phyloP scores from a whole-genome alignment of 78 protist genomes.

The Dictyostelium capitatum region DNA sequence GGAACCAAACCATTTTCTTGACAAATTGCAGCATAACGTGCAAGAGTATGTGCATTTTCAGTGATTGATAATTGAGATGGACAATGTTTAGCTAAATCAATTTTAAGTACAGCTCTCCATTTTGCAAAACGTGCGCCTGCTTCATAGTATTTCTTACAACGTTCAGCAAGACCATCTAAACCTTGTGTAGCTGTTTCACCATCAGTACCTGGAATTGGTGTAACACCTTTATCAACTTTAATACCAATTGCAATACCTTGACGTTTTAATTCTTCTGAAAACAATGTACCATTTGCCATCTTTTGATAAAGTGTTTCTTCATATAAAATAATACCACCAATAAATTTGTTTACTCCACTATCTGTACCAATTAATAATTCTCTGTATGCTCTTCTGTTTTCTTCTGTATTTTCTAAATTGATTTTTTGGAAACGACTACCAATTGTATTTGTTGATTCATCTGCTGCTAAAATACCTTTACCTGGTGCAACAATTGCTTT shows the following conservation, averaged over 20 bases:
- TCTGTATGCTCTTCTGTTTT: conserved; percentile 95
- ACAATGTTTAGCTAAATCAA: conserved; percentile 81
- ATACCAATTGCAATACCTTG: conserved; percentile 93
- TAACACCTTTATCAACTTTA: conserved; percentile 92
- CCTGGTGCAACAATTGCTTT: conserved; percentile 90
- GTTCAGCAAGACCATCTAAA: conserved; percentile 91
- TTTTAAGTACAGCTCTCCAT: conserved; percentile 93
- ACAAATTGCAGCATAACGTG: conserved; percentile 95
- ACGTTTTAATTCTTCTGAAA: conserved; percentile 83
- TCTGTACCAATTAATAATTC: conserved; percentile 91
- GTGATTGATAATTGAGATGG: conserved; percentile 90
- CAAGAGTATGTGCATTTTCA: conserved; percentile 93
- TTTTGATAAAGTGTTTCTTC: conserved; percentile 96
- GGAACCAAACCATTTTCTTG: conserved; percentile 97
- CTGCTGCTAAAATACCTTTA: conserved; percentile 97
- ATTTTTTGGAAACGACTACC: conserved; percentile 95
- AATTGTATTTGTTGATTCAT: conserved; percentile 93
- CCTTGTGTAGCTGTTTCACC: conserved; percentile 95
- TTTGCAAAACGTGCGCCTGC: conserved; percentile 98
- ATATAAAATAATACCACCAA: conserved; percentile 94
- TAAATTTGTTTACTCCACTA: conserved; percentile 82
- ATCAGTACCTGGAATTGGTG: conserved; percentile 80
- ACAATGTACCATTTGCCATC: conserved; percentile 88
- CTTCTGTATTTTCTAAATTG: conserved; percentile 92
- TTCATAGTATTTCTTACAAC: conserved; percentile 91